phyloP scores from a whole-genome alignment of 2,329 filamentous ascomycete genomes.

The Aspergillus uvarum region DNA sequence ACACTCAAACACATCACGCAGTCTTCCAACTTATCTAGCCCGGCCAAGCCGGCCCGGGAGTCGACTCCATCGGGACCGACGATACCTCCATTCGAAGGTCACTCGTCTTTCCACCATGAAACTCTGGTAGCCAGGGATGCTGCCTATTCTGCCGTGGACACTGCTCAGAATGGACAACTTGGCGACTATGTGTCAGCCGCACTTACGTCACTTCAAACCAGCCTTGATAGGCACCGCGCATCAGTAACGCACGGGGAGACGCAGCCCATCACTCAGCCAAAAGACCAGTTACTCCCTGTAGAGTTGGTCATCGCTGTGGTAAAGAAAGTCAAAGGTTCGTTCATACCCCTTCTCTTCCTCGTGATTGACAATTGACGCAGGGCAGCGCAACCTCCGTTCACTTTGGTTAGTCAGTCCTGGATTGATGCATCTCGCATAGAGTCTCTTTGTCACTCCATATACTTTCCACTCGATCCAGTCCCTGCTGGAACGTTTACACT shows the following conservation, averaged over 20 bases:
- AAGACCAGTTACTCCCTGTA: conserved; percentile 18
- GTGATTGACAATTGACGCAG: not conserved
- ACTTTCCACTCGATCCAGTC: conserved; percentile 24
- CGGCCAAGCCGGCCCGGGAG: conserved; percentile 6
- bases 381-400: conserved; percentile 27
- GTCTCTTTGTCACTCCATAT: conserved; percentile 24
- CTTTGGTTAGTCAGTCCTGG: conserved; percentile 28
- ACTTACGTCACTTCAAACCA: conserved; percentile 19
- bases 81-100: conserved; percentile 25
- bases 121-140: conserved; percentile 25
- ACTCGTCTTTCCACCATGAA: conserved; percentile 27
- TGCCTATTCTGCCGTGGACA: conserved; percentile 21
- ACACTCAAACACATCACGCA: conserved; percentile 17
- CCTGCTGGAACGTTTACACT: conserved; percentile 22
- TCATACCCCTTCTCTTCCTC: not conserved
- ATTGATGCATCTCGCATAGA: conserved; percentile 21
- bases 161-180: conserved; percentile 8
- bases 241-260: not conserved
- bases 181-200: conserved; percentile 24
- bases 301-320: conserved; percentile 23
- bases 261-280: not conserved
- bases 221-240: conserved; percentile 17
- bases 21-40: not conserved
- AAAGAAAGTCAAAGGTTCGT: conserved; percentile 22
- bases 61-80: conserved; percentile 17